Percentiles rank a stretch among this genome's conserved stretches.
These are phyloP conservation scores for Penicillium sp. DNA, from an alignment of 2,329 filamentous ascomycete genomes.

Conservation along the genomic window DNA sequence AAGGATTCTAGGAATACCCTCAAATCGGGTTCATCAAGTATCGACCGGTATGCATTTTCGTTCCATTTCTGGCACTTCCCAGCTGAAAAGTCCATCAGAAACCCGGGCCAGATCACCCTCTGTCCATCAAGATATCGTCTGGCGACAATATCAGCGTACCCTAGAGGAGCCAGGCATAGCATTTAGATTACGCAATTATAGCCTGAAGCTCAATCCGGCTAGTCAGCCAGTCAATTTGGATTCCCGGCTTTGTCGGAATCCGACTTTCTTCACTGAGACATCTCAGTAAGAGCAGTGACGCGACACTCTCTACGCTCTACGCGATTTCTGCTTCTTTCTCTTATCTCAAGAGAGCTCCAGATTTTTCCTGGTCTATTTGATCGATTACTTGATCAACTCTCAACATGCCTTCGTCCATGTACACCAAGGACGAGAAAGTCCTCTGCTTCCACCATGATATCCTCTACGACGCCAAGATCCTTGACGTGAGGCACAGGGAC, in stretches of 20 bases:
- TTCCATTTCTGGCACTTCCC: not conserved
- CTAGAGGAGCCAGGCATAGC: too few relatives aligned
- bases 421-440: slow-evolving; percentile 81
- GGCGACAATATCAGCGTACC: not conserved
- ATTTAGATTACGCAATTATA: too few relatives aligned
- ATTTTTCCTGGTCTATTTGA: not conserved
- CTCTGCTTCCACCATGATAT: slow-evolving; percentile 97
- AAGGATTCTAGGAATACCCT: too few relatives aligned
- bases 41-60: not conserved
- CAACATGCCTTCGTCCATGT: slow-evolving; percentile 64
- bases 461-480: slow-evolving; percentile 95
- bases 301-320: not conserved
- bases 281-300: too few relatives aligned
- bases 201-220: too few relatives aligned
- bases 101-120: not conserved
- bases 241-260: too few relatives aligned
- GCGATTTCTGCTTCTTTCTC: not conserved
- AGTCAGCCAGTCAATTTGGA: too few relatives aligned
- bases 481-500: slow-evolving; percentile 72
- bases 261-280: too few relatives aligned
- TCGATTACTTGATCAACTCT: not conserved
- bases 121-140: not conserved
- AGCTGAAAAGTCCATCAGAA: not conserved
- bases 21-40: not conserved
- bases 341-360: too few relatives aligned